Conservation (phyloP, 2,329 filamentous ascomycete species). For the Penicillium sp. region DNA sequence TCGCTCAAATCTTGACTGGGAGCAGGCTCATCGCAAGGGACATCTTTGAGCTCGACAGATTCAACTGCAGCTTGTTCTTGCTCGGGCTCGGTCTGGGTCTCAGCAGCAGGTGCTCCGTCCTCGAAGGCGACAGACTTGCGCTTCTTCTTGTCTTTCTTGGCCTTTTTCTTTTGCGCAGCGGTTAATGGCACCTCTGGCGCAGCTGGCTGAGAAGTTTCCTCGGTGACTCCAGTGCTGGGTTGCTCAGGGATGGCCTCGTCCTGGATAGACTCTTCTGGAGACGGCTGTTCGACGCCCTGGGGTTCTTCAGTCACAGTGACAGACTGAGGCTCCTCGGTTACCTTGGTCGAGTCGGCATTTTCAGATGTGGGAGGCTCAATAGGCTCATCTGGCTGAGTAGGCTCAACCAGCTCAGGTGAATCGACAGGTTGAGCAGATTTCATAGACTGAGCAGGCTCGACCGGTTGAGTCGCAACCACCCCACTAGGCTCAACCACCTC, state of each 20-base stretch:
- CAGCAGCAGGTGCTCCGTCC: slow-evolving; percentile 1
- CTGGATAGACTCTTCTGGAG: slow-evolving; percentile 2
- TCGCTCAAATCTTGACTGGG: slow-evolving; percentile 8
- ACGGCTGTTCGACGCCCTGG: not conserved
- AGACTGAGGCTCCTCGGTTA: not conserved
- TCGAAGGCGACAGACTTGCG: slow-evolving; percentile 24
- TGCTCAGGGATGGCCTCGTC: slow-evolving; percentile 2
- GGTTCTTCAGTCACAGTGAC: slow-evolving; percentile 6
- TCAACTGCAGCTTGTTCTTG: slow-evolving; percentile 4
- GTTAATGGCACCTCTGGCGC: slow-evolving; percentile 14
- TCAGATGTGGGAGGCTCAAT: not conserved
- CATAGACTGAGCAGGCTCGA: not conserved
- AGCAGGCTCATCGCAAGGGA: not conserved
- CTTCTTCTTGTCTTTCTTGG: slow-evolving; percentile 27
- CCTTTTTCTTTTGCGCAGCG: slow-evolving; percentile 18
- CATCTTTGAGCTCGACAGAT: not conserved
- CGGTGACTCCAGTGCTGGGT: slow-evolving; percentile 2
- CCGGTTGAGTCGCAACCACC: not conserved
- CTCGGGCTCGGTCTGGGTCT: slow-evolving; percentile 8
- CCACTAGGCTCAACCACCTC: not conserved
- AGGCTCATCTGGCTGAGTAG: not conserved
- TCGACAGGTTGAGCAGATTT: not conserved
- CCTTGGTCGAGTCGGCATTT: not conserved
- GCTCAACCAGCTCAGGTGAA: not conserved
- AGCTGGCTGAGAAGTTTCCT: slow-evolving; percentile 3